A percentile compares a stretch with the other conserved stretches of the same genome.
Conservation (phyloP, 495 filamentous ascomycete genomes). For the Neurospora sp. region DNA sequence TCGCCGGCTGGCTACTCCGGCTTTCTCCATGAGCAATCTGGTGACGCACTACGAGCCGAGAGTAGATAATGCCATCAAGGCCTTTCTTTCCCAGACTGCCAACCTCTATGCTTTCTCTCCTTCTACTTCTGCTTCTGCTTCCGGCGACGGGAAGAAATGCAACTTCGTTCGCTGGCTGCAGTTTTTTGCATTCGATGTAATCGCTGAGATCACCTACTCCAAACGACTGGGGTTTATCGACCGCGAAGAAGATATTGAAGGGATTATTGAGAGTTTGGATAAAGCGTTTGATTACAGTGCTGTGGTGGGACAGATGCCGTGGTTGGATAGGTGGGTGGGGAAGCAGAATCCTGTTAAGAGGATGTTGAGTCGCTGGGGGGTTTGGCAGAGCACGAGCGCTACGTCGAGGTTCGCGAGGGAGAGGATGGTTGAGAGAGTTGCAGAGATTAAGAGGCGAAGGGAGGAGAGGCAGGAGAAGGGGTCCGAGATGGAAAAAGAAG, state of each 20-base stretch:
- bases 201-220: constrained; percentile 47
- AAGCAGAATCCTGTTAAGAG: neutral
- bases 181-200: constrained; percentile 52
- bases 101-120: constrained; percentile 20
- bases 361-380: neutral
- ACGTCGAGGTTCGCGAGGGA: neutral
- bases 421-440: neutral
- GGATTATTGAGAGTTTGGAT: constrained; percentile 34
- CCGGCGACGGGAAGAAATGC: constrained; percentile 19
- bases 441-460: neutral
- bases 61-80: constrained; percentile 40
- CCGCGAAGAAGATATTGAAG: constrained; percentile 39
- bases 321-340: constrained; percentile 22
- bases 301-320: constrained; percentile 37
- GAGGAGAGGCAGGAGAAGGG: neutral
- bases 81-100: constrained; percentile 35
- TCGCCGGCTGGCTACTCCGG: constrained; percentile 27
- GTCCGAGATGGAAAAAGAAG: no score
- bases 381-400: neutral
- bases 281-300: constrained; percentile 32
- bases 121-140: neutral
- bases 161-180: constrained; percentile 47
- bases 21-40: constrained; percentile 45
- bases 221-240: constrained; percentile 46
- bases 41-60: constrained; percentile 42